Evolutionary conservation across 805 yeast species (phyloP).

Genomic region (Saturnispora bothae): DNA sequence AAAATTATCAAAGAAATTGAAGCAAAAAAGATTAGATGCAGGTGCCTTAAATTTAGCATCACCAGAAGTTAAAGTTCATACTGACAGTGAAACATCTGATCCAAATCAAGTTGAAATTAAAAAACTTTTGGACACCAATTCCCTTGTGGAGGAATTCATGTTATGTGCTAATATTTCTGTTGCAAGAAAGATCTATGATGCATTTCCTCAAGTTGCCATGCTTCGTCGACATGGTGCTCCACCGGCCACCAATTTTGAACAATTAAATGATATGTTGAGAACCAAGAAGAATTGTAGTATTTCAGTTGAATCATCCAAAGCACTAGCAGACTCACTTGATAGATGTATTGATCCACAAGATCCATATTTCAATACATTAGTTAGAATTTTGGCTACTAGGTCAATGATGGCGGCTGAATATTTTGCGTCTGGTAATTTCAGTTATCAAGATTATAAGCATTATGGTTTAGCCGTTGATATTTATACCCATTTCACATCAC

Average conservation of each 20-base stretch:
- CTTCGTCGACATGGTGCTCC: constrained; percentile 97
- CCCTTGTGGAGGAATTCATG: constrained; percentile 97
- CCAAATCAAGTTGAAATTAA: constrained; percentile 94
- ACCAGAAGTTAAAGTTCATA: constrained; percentile 94
- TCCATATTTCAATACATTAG: constrained; percentile 83
- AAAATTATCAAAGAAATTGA: constrained; percentile 69
- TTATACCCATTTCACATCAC: constrained; percentile 97
- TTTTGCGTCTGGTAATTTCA: constrained; percentile 81
- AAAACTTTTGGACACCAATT: constrained; percentile 78
- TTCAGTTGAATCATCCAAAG: constrained; percentile 75
- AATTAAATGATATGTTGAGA: constrained; percentile 77
- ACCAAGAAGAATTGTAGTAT: constrained; percentile 67
- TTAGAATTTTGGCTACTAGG: constrained; percentile 94
- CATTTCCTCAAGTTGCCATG: constrained; percentile 98
- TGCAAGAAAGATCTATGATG: constrained; percentile 82
- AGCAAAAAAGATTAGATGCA: constrained; percentile 77
- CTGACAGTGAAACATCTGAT: constrained; percentile 95
- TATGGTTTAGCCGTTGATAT: constrained; percentile 97
- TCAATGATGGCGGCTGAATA: constrained; percentile 99
- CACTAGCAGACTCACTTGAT: constrained; percentile 89
- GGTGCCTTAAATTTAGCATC: constrained; percentile 97
- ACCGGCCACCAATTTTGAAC: constrained; percentile 86
- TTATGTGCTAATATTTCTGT: constrained; percentile 93
- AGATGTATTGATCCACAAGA: constrained; percentile 74
- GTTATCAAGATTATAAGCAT: constrained; percentile 88